Conservation (phyloP, 495 filamentous ascomycete species). For the Annulohypoxylon bovei region DNA sequence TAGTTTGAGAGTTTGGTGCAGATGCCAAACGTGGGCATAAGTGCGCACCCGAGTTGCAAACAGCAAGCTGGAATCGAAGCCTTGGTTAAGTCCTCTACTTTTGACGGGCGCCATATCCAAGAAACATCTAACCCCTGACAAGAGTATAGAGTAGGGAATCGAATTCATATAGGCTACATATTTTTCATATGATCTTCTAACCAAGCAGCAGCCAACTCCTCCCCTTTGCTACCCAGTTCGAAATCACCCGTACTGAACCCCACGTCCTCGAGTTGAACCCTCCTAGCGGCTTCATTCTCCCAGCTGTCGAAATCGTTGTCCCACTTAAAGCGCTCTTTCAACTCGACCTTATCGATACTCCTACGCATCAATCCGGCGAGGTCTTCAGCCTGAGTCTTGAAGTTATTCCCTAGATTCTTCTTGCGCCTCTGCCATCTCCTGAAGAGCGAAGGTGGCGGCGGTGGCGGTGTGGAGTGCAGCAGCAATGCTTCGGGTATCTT, state of each 20-base stretch:
- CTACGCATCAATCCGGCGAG: slow-evolving; percentile 50
- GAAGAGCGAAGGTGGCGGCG: neutral
- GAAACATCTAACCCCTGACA: neutral
- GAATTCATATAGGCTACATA: neutral
- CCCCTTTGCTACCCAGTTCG: slow-evolving; percentile 5
- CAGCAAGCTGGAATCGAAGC: no score
- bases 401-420: slow-evolving; percentile 42
- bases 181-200: slow-evolving; percentile 26
- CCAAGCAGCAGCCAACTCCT: slow-evolving; percentile 34
- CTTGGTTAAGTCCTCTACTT: no score
- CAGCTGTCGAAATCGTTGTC: slow-evolving; percentile 37
- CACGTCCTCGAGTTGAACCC: slow-evolving; percentile 33
- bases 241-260: neutral
- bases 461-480: slow-evolving; percentile 43
- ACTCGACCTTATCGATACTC: slow-evolving; percentile 51
- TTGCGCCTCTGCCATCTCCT: slow-evolving; percentile 11
- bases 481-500: slow-evolving; percentile 52
- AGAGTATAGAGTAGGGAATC: no score
- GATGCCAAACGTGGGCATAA: no score
- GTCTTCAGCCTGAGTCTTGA: slow-evolving; percentile 49
- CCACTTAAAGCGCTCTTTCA: slow-evolving; percentile 41
- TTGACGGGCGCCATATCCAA: neutral
- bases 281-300: slow-evolving; percentile 28
- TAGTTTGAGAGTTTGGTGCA: no score
- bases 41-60: no score